Conservation (phyloP, 805 yeast species). For the Yarrowia hollandica region DNA sequence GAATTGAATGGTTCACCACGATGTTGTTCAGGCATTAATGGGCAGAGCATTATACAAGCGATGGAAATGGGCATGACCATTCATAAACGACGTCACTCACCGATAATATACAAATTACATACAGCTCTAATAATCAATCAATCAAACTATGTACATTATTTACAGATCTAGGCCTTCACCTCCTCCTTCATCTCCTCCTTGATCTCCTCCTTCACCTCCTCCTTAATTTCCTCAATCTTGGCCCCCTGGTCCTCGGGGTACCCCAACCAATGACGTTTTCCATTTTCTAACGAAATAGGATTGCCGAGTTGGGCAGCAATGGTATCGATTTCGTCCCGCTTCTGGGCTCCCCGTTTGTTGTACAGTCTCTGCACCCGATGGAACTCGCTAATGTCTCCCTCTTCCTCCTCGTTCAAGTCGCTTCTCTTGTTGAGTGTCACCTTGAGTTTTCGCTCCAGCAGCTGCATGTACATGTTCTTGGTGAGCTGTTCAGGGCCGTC, state of each 20-base stretch:
- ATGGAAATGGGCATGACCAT: too few species aligned
- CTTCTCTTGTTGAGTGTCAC: not conserved
- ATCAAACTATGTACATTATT: too few species aligned
- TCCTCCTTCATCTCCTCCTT: not conserved
- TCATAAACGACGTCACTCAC: too few species aligned
- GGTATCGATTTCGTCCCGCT: not conserved
- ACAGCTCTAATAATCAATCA: too few species aligned
- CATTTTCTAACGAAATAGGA: not conserved
- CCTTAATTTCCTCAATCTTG: not conserved
- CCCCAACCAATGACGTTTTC: slow-evolving; percentile 1
- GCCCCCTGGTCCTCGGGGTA: not conserved
- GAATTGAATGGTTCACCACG: too few species aligned
- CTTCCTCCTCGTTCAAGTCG: slow-evolving; percentile 8
- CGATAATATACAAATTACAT: too few species aligned
- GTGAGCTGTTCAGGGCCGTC: not conserved
- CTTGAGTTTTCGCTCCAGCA: not conserved
- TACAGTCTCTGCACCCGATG: not conserved
- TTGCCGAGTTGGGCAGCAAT: slow-evolving; percentile 5
- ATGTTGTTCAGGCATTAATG: too few species aligned
- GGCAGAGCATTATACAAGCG: too few species aligned
- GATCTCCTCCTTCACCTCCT: not conserved
- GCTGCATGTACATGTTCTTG: not conserved
- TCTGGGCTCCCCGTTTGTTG: slow-evolving; percentile 5
- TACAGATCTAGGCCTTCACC: too few species aligned
- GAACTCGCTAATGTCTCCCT: not conserved